A percentile compares a stretch with the other conserved stretches of the same genome.
These are phyloP conservation scores for Irineochytrium annulatum DNA, from an alignment of 192 early-diverging fungal species.

Conservation along the genomic window DNA sequence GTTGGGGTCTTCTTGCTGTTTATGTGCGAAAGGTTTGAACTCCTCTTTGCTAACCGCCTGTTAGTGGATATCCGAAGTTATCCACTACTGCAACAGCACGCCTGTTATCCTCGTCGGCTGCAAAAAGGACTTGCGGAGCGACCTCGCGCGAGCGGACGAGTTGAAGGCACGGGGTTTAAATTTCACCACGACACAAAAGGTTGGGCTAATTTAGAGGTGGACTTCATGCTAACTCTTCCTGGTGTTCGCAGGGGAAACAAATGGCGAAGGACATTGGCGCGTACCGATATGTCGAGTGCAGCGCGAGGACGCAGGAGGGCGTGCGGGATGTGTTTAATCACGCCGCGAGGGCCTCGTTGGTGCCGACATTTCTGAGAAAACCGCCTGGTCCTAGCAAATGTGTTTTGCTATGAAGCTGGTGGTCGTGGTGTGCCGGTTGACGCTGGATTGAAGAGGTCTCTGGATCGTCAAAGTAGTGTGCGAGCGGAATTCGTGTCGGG, in stretches of 20 bases:
- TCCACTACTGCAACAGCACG: slow-evolving; percentile 71
- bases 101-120: slow-evolving; percentile 76
- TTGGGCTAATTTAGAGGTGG: slow-evolving; percentile 14
- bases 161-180: slow-evolving; percentile 56
- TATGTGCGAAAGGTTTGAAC: neutral
- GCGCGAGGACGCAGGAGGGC: slow-evolving; percentile 76
- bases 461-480: too few species aligned
- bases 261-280: slow-evolving; percentile 80
- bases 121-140: slow-evolving; percentile 76
- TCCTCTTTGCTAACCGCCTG: neutral
- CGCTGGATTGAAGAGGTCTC: too few species aligned
- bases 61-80: slow-evolving; percentile 81
- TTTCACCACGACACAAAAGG: slow-evolving; percentile 60
- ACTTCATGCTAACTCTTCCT: neutral
- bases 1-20: neutral
- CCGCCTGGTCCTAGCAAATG: too few species aligned
- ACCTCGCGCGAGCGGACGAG: slow-evolving; percentile 60
- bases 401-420: too few species aligned
- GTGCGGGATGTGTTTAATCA: slow-evolving; percentile 4
- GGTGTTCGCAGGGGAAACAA: slow-evolving; percentile 5
- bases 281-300: slow-evolving; percentile 85
- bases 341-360: neutral
- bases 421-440: too few species aligned
- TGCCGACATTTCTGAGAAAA: too few species aligned
- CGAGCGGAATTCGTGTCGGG: too few species aligned